phyloP scores from a whole-genome alignment of 179 eudicot species.

The Actinidia polygama region DNA sequence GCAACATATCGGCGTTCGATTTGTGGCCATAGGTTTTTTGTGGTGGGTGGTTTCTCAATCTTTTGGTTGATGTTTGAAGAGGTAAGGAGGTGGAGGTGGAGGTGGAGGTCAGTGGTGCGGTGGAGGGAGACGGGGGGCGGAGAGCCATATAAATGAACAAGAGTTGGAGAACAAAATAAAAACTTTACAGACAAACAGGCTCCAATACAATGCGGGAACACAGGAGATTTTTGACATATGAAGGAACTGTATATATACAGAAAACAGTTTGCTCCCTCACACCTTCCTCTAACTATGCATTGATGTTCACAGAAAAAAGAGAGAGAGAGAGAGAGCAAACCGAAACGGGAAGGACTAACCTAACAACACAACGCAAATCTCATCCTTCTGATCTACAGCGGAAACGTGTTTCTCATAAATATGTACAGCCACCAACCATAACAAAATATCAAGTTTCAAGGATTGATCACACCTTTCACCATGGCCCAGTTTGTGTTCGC shows the following conservation, averaged over 20 bases:
- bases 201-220: too few species aligned
- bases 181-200: not conserved
- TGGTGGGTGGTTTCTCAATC: too few species aligned
- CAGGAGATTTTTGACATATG: not conserved
- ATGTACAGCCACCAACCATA: conserved; percentile 19
- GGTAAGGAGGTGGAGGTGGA: too few species aligned
- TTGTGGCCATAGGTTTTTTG: too few species aligned
- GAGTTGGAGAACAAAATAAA: not conserved
- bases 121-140: too few species aligned
- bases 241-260: not conserved
- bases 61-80: too few species aligned
- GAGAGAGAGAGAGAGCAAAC: not conserved
- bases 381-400: conserved; percentile 1
- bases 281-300: not conserved
- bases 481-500: conserved; percentile 58
- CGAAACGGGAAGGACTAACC: conserved; percentile 8
- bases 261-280: not conserved
- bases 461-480: conserved; percentile 38
- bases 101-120: too few species aligned
- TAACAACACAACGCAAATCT: not conserved
- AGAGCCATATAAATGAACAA: not conserved
- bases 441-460: not conserved
- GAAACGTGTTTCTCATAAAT: conserved; percentile 12
- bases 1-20: too few species aligned
- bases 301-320: not conserved